Base-by-base conservation (phyloP, 768 basidiomycete species). In the Boletus huronensis region DNA sequence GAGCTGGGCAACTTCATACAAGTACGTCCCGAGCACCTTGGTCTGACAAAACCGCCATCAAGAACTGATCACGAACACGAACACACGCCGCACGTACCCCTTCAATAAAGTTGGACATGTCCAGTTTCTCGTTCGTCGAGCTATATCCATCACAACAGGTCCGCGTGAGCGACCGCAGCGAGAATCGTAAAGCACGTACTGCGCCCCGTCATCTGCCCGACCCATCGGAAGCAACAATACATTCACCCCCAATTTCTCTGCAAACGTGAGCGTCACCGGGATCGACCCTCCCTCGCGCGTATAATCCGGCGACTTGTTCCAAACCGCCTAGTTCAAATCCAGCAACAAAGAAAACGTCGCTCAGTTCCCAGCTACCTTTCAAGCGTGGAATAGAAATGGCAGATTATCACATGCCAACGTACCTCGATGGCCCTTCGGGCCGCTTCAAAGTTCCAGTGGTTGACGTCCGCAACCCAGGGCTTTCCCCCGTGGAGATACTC, bases 221-320 rank as follows among this genome's bases (percentile, higher is more conserved):
- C 93, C 93, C 87, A 96, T 95, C 1, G 94, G 96, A 28, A 98
- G 77, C 19, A 98, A 75, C 53, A 95, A 70, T 9, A 97, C 91
- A 64, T 94, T 97, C 52, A 93, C 87, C 13, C 83, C 83, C 43
- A 97, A 75, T 41, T 82, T 82, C 66, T 97, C 92, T 10, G 94
- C 92, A 68, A 98, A 96, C 2, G 93, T 95, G 53, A 98, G 78
- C 5, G 93, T 95, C 29, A 96, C 90, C 0, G 94, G 94, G 58
- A 95, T 95, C 6, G 91, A 92, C 5, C 95, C 95, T n/a, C 93
- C 93, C 69, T 96, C 93, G 39, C 93, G 83, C 2, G 88, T 93
- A 54, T 87, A 75, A 67, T 95, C 90, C 0, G 93, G 93, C 6
- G 82, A 81, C 66, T 79, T 79, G 43, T 81, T 76, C 73, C 92